Base-by-base conservation (phyloP, 2,329 filamentous ascomycete species). In the Colletotrichum limetticola region DNA sequence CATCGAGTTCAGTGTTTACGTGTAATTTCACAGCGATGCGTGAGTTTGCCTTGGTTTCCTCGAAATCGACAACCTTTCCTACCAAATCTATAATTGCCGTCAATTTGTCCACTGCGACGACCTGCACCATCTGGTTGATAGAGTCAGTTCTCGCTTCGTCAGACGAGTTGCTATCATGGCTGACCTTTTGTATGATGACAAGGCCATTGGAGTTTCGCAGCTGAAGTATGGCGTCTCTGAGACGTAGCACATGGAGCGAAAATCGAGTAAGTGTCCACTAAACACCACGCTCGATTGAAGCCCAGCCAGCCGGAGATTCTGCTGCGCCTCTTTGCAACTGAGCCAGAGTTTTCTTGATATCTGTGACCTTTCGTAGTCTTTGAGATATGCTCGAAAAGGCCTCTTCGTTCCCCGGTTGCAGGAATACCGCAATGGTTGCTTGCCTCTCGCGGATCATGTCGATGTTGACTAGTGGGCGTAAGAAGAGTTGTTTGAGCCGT, bases 211-310 rank as follows among this genome's bases (percentile, higher is more conserved):
- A 87, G 3, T 89, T 89, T 22, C 83, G 79, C 4, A 95, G 79
- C 57, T 91, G 88, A 42, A 84, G 84, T 4, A 95, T 80, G 0
- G 86, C 83, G 67, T 95, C 92, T 63, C 90, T 87, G 30, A 98
- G 88, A 72, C 91, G 91, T 30, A 97, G 85, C 0, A 91, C 85
- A 75, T 93, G 89, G 75, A 91, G 92, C 0, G 92, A 89, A 79
- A 98, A 98, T 77, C 91, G 80, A 42, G 83, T 86, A 32, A 98
- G 84, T n/a, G 87, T 91, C 66, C 89, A 88, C 95, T 94, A 98
- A 16, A 92, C 90, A 37, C 90, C 92, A 66, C 86, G 90, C 71
- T 90, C 89, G 74, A 93, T 88, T 0, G 90, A 90, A 16, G 82
- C 79, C 24, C 82, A 82, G 14, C 82, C 78, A 4, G 85, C 84